Evolutionary conservation across 208 protist species (phyloP).

Genomic region (Acanthamoeba triangularis): DNA sequence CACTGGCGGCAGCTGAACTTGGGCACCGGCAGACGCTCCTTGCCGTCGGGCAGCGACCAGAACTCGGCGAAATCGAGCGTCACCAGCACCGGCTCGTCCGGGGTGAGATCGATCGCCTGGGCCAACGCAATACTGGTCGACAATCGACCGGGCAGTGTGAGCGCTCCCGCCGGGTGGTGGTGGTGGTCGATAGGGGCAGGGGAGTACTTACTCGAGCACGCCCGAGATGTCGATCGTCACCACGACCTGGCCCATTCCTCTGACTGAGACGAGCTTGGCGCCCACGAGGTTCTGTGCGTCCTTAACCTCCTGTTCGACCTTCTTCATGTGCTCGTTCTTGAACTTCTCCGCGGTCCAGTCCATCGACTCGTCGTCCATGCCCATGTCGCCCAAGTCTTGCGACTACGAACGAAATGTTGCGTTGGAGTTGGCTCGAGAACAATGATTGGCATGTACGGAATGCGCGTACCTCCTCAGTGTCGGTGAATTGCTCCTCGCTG

Average conservation of each 20-base stretch:
- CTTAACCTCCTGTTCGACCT: background rate
- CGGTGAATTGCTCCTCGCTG: background rate
- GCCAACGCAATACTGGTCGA: background rate
- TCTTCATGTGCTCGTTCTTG: background rate
- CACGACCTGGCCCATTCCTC: slow-evolving; percentile 1
- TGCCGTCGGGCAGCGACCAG: background rate
- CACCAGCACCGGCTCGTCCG: slow-evolving; percentile 20
- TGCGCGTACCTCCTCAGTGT: background rate
- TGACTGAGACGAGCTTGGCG: background rate
- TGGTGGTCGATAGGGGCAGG: too few species aligned
- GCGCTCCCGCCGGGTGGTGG: too few species aligned
- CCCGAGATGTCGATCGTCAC: background rate
- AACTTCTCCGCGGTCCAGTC: background rate
- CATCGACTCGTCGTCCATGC: background rate
- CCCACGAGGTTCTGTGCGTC: slow-evolving; percentile 11
- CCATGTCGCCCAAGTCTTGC: background rate
- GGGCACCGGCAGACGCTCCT: background rate
- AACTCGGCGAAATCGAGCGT: slow-evolving; percentile 26
- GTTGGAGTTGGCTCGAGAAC: too few species aligned
- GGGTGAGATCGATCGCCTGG: slow-evolving; percentile 12
- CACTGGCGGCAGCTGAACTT: slow-evolving; percentile 47
- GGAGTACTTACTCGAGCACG: background rate
- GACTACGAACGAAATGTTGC: background rate
- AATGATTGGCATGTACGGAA: too few species aligned
- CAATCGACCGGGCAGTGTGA: too few species aligned